These are phyloP conservation scores for Linum trigynum DNA, from an alignment of 345 rosid genomes.

Conservation along the genomic window DNA sequence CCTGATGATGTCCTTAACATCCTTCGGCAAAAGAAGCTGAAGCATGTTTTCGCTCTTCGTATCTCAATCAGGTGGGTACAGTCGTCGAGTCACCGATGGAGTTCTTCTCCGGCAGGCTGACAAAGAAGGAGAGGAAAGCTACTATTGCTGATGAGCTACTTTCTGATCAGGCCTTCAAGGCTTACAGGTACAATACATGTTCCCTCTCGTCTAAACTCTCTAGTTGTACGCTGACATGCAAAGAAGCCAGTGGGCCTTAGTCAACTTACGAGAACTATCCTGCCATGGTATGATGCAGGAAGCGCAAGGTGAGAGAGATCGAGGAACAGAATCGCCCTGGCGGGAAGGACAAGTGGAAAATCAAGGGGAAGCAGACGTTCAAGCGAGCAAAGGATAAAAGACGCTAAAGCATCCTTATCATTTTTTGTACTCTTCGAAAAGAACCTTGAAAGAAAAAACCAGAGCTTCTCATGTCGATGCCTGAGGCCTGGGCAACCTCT, in stretches of 20 bases:
- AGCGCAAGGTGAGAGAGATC: constrained; percentile 80
- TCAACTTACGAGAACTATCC: too few relatives aligned
- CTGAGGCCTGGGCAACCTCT: too few relatives aligned
- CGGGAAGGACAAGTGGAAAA: constrained; percentile 76
- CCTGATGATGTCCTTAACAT: too few relatives aligned
- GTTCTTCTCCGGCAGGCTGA: constrained; percentile 50
- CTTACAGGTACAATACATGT: constrained; percentile 48
- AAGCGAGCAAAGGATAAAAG: constrained; percentile 57
- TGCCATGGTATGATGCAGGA: constrained; percentile 34
- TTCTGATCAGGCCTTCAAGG: constrained; percentile 36
- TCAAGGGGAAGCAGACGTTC: constrained; percentile 39
- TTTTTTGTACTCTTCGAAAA: too few relatives aligned
- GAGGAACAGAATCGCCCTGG: constrained; percentile 49
- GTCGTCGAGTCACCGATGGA: constrained; percentile 63
- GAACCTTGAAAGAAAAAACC: too few relatives aligned
- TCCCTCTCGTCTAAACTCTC: neutral
- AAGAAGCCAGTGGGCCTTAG: neutral
- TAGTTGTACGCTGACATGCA: neutral
- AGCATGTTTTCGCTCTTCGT: constrained; percentile 2
- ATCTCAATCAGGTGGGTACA: constrained; percentile 59
- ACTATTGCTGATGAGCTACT: constrained; percentile 80
- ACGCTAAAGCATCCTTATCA: constrained; percentile 23
- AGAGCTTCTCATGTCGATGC: too few relatives aligned
- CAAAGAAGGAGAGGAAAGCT: constrained; percentile 77
- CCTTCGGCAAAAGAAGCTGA: neutral